phyloP scores from a whole-genome alignment of 345 rosid genomes.

The Citropsis articulata region DNA sequence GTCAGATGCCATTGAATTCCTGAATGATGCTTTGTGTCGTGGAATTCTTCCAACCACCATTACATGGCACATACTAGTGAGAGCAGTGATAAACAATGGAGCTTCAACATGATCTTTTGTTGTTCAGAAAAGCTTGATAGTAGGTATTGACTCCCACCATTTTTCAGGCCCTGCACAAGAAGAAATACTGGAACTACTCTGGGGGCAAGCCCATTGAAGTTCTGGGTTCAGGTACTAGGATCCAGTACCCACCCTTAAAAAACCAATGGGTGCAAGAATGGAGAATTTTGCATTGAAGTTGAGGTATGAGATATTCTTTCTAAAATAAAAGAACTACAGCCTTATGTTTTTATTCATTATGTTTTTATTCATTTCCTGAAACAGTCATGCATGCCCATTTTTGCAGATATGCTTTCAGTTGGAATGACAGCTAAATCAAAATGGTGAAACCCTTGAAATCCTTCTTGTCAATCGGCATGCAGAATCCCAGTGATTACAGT shows the following conservation, averaged over 20 bases:
- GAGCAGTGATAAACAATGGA: slow-evolving; percentile 49
- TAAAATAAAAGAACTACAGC: not conserved
- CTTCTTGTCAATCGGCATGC: not conserved
- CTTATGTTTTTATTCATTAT: not conserved
- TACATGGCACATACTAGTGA: slow-evolving; percentile 83
- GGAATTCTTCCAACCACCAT: slow-evolving; percentile 57
- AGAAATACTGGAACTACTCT: not conserved
- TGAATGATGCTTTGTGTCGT: slow-evolving; percentile 62
- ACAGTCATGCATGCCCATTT: not conserved
- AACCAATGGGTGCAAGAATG: not conserved
- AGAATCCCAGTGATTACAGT: not conserved
- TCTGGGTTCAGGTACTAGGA: not conserved
- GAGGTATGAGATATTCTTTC: not conserved
- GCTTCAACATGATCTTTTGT: slow-evolving; percentile 1
- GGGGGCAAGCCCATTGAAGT: not conserved
- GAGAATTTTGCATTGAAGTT: not conserved
- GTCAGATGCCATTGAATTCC: slow-evolving; percentile 52
- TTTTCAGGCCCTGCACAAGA: not conserved
- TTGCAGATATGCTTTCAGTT: not conserved
- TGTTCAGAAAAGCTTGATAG: not conserved
- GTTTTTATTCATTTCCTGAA: not conserved
- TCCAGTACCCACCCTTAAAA: not conserved
- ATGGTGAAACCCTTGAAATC: slow-evolving; percentile 12
- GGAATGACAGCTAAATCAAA: not conserved
- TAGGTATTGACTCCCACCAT: not conserved